Conservation (phyloP, 108 stramenopile genomes). For the Pseudonitzschia multiseries region DNA sequence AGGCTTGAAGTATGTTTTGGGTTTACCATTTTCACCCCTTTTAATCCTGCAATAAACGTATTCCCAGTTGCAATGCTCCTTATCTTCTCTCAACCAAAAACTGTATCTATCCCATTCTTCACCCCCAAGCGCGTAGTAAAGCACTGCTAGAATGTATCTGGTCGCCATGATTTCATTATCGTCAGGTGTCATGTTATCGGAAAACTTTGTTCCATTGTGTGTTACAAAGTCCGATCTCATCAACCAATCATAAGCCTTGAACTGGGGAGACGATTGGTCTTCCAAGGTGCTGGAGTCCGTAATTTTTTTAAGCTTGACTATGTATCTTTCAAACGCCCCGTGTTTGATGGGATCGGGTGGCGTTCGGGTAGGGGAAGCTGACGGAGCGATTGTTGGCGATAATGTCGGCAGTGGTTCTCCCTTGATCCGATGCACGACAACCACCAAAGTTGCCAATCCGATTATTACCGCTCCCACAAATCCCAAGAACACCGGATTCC, state of each 20-base stretch:
- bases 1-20: not conserved
- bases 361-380: not conserved
- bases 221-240: not conserved
- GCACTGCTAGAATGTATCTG: slow-evolving; percentile 4
- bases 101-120: slow-evolving; percentile 4
- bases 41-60: not conserved
- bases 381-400: not conserved
- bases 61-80: not conserved
- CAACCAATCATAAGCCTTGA: not conserved
- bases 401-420: not conserved
- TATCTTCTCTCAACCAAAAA: not conserved
- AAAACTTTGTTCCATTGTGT: no score
- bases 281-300: not conserved
- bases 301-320: not conserved
- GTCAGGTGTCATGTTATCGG: not conserved
- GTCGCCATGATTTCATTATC: not conserved
- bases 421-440: not conserved
- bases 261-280: not conserved
- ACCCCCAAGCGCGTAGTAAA: slow-evolving; percentile 6
- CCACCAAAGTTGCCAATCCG: not conserved
- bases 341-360: not conserved
- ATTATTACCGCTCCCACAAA: not conserved
- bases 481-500: not conserved
- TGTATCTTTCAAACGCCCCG: not conserved
- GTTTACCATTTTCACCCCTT: not conserved